These are phyloP conservation scores for Leishmania mexicana DNA, from an alignment of 208 protist species.

Conservation along the genomic window DNA sequence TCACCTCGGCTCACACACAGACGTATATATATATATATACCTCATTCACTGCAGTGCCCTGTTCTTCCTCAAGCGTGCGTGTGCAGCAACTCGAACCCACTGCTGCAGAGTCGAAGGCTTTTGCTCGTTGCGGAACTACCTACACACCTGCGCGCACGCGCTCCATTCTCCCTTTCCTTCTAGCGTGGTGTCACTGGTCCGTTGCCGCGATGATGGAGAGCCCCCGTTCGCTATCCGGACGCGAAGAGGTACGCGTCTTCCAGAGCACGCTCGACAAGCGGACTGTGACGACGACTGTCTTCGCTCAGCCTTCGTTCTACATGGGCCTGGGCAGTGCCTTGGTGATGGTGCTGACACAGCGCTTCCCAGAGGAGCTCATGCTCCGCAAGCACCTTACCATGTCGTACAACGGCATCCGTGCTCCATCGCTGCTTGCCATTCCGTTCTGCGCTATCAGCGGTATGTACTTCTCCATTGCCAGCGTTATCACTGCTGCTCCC, in stretches of 20 bases:
- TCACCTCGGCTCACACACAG: background rate
- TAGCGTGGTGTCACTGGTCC: too few relatives aligned
- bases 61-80: background rate
- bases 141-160: background rate
- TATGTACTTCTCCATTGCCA: conserved; percentile 75
- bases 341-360: conserved; percentile 79
- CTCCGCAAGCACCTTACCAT: conserved; percentile 69
- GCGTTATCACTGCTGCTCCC: conserved; percentile 60
- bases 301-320: conserved; percentile 83
- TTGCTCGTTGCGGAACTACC: background rate
- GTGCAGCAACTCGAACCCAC: background rate
- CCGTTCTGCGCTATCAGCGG: conserved; percentile 80
- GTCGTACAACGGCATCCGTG: conserved; percentile 82
- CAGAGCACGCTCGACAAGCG: conserved; percentile 75
- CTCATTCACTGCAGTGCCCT: background rate
- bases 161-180: conserved; percentile 8
- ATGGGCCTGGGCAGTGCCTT: conserved; percentile 76
- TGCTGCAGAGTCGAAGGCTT: background rate
- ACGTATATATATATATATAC: background rate
- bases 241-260: conserved; percentile 80
- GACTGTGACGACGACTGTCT: conserved; percentile 70
- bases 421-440: conserved; percentile 67
- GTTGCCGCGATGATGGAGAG: conserved; percentile 8
- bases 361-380: conserved; percentile 85
- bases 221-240: conserved; percentile 1